Conservation (phyloP, 2,329 filamentous ascomycete genomes). For the Alternaria gansuensis region DNA sequence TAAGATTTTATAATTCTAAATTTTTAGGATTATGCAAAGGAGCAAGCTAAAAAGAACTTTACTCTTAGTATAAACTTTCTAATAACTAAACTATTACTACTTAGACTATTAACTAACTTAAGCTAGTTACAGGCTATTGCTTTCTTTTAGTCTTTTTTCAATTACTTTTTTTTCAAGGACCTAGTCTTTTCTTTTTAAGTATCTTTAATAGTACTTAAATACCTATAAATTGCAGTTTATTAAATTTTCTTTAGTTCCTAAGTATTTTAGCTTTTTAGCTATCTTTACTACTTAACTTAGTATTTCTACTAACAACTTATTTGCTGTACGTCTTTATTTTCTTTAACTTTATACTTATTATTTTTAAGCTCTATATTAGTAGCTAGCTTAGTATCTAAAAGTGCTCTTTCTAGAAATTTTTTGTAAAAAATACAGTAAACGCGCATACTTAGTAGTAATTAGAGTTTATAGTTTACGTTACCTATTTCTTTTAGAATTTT, state of each 20-base stretch:
- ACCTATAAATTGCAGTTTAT: background rate
- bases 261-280: background rate
- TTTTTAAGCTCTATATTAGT: background rate
- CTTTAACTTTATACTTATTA: background rate
- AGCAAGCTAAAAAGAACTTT: background rate
- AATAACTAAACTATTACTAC: background rate
- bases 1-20: too few relatives aligned
- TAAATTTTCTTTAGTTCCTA: background rate
- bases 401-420: background rate
- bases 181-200: background rate
- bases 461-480: too few relatives aligned
- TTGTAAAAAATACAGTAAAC: too few relatives aligned
- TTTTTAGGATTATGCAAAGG: background rate
- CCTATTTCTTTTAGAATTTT: too few relatives aligned
- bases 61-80: background rate
- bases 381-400: background rate
- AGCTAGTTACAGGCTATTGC: conserved; percentile 1
- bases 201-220: background rate
- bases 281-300: background rate
- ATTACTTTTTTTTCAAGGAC: background rate
- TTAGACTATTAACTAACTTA: background rate
- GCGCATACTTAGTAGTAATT: too few relatives aligned
- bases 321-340: background rate
- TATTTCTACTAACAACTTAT: conserved; percentile 1
- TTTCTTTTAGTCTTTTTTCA: background rate